Percentiles rank a stretch among this genome's conserved stretches.
Evolutionary conservation across 176 grass and related monocot genomes (phyloP).

Genomic region (Oryza longistaminata): DNA sequence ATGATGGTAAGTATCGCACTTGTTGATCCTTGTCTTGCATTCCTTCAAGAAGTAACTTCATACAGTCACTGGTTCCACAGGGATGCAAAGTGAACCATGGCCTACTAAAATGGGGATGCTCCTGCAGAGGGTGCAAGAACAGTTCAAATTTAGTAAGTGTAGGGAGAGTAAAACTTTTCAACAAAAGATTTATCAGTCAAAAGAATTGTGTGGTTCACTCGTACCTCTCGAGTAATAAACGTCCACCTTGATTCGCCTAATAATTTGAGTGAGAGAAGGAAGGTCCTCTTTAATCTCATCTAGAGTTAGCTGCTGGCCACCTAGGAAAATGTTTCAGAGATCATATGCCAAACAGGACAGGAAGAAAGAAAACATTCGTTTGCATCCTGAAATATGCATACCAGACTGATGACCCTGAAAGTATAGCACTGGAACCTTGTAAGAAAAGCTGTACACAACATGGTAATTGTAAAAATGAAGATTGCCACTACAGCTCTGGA

Average conservation of each 20-base stretch:
- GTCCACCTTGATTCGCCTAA: constrained; percentile 81
- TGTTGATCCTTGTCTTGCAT: background rate
- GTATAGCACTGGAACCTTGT: constrained; percentile 81
- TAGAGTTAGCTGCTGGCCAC: constrained; percentile 63
- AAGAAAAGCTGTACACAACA: constrained; percentile 79
- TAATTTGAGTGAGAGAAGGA: constrained; percentile 57
- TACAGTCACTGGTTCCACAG: constrained; percentile 85
- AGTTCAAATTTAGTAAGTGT: background rate
- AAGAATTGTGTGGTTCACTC: background rate
- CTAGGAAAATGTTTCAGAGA: constrained; percentile 43
- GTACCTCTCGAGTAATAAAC: constrained; percentile 93
- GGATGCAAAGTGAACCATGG: constrained; percentile 93
- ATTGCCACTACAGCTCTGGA: constrained; percentile 45
- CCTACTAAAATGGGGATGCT: constrained; percentile 82
- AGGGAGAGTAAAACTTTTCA: background rate
- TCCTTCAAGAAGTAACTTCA: constrained; percentile 69
- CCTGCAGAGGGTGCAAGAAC: constrained; percentile 48
- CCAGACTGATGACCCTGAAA: constrained; percentile 65
- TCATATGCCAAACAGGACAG: constrained; percentile 12
- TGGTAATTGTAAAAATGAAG: constrained; percentile 80
- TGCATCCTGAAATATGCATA: constrained; percentile 26
- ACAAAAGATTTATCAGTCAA: background rate
- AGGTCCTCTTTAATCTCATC: constrained; percentile 65
- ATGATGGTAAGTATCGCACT: constrained; percentile 71
- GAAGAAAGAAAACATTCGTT: background rate